Conservation (phyloP, 2,329 filamentous ascomycete genomes). For the Aspergillus melleus region DNA sequence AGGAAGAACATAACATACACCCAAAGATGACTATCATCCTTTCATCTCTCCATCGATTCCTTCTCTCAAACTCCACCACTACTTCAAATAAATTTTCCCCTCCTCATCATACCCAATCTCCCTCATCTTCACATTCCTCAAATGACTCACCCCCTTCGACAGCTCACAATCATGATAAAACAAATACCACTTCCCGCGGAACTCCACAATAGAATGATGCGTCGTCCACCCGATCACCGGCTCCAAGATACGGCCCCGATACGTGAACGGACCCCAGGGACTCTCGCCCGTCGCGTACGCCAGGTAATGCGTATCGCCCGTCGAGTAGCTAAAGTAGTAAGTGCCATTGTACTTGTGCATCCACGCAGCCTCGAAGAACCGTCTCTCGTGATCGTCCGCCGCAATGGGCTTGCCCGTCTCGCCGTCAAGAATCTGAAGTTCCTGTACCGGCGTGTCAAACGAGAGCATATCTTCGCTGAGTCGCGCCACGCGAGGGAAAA, state of each 20-base stretch:
- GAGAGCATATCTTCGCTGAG: constrained; percentile 65
- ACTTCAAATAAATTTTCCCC: constrained; percentile 56
- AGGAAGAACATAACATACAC: no score
- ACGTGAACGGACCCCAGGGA: constrained; percentile 72
- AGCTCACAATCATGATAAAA: constrained; percentile 75
- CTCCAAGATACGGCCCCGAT: constrained; percentile 69
- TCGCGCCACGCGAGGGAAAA: constrained; percentile 66
- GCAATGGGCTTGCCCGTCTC: constrained; percentile 60
- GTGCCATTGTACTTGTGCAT: constrained; percentile 69
- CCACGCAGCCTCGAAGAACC: constrained; percentile 82
- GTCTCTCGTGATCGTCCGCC: constrained; percentile 68
- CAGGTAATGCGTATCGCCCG: constrained; percentile 74
- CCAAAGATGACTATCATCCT: no score
- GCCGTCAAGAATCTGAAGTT: constrained; percentile 63
- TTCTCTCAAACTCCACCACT: neutral
- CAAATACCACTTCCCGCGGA: constrained; percentile 68
- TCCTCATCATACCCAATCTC: constrained; percentile 71
- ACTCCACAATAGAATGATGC: constrained; percentile 76
- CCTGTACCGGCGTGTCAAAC: constrained; percentile 57
- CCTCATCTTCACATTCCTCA: constrained; percentile 71
- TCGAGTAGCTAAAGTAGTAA: constrained; percentile 78
- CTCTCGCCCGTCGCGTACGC: constrained; percentile 66
- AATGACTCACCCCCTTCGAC: constrained; percentile 67
- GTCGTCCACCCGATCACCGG: constrained; percentile 80
- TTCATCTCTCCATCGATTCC: neutral